Percentiles rank a stretch among this genome's conserved stretches.
Conservation (phyloP, 139 green algal genomes). For the Dunaliella primolecta region DNA sequence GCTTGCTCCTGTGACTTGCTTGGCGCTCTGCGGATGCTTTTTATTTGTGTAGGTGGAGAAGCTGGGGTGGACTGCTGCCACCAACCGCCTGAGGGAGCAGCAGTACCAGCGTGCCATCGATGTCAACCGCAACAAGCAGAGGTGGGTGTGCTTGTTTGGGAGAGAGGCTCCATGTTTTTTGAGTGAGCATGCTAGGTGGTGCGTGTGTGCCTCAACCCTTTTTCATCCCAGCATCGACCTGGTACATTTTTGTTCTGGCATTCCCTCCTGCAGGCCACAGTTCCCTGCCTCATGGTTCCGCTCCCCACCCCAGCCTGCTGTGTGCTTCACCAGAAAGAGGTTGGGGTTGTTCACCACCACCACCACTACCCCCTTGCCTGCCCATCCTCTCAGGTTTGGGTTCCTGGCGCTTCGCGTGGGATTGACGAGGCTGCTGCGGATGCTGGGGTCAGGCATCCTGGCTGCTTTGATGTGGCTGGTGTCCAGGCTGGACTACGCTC, state of each 20-base stretch:
- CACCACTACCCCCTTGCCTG: no score
- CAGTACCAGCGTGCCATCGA: slow-evolving; percentile 67
- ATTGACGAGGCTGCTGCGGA: slow-evolving; percentile 5
- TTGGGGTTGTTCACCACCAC: background rate
- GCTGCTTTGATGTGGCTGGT: slow-evolving; percentile 5
- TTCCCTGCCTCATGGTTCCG: background rate
- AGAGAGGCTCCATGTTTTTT: no score
- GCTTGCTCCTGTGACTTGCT: no score
- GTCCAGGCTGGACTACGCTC: slow-evolving; percentile 30
- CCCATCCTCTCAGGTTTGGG: slow-evolving; percentile 29
- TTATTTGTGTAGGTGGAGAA: slow-evolving; percentile 51
- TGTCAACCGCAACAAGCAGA: background rate
- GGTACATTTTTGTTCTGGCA: background rate
- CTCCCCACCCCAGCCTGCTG: background rate
- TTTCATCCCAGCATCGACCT: background rate
- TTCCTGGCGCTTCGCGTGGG: slow-evolving; percentile 39
- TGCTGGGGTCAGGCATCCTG: background rate
- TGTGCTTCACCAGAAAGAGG: background rate
- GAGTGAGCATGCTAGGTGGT: slow-evolving; percentile 8
- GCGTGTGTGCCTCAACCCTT: background rate
- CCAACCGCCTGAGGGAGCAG: slow-evolving; percentile 46
- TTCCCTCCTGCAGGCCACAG: background rate
- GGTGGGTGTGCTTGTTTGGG: background rate
- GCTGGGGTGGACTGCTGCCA: slow-evolving; percentile 59
- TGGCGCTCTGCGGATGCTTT: no score